Conservation (phyloP, 805 yeast species). For the Hermanozyma aechmeae region DNA sequence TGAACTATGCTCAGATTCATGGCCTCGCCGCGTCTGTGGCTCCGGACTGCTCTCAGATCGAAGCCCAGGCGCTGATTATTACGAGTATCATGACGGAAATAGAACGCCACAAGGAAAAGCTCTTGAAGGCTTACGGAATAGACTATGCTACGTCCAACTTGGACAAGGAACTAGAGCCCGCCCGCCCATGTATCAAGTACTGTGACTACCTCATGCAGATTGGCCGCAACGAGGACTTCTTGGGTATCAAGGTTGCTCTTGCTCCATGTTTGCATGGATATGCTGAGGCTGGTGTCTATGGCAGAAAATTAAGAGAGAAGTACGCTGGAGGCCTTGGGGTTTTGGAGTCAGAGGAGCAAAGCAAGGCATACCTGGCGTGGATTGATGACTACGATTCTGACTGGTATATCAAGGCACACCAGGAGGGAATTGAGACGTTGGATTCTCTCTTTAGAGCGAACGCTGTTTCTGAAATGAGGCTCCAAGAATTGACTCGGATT, state of each 20-base stretch:
- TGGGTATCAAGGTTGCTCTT: constrained; percentile 57
- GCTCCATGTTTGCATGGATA: constrained; percentile 76
- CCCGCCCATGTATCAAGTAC: constrained; percentile 51
- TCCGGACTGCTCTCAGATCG: constrained; percentile 42
- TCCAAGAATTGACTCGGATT: constrained; percentile 45
- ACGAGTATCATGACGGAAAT: constrained; percentile 47
- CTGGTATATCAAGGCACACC: constrained; percentile 47
- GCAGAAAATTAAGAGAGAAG: constrained; percentile 10
- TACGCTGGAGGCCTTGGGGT: constrained; percentile 13
- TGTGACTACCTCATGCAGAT: constrained; percentile 49
- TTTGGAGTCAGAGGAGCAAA: constrained; percentile 9
- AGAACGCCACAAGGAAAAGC: constrained; percentile 42
- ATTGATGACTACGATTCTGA: constrained; percentile 50
- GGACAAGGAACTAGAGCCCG: constrained; percentile 38
- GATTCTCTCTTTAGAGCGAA: constrained; percentile 26
- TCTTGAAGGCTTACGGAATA: constrained; percentile 32
- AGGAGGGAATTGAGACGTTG: constrained; percentile 39
- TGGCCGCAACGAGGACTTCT: constrained; percentile 46
- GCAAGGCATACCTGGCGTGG: constrained; percentile 43
- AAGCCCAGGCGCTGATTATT: constrained; percentile 42
- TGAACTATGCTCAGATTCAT: constrained; percentile 61
- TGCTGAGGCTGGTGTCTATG: constrained; percentile 42
- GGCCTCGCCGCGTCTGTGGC: constrained; percentile 56
- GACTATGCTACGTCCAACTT: constrained; percentile 27
- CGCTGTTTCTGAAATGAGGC: constrained; percentile 30